These are phyloP conservation scores for Lentithecium fluviatile DNA, from an alignment of 495 filamentous ascomycete genomes.

Conservation along the genomic window DNA sequence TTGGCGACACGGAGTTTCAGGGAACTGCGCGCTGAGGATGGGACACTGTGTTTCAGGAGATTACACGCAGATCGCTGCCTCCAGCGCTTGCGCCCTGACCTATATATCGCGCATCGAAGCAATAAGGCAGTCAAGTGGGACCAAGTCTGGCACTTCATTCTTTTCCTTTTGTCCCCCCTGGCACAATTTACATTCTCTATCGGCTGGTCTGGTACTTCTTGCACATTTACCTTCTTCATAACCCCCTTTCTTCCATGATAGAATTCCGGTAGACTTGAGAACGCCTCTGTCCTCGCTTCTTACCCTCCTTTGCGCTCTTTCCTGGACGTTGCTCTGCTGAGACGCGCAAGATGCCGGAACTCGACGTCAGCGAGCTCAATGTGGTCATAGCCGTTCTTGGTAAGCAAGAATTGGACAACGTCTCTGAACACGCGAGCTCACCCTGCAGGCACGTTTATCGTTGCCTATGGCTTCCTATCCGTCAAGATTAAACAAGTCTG, in stretches of 20 bases:
- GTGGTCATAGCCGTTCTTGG: constrained; percentile 13
- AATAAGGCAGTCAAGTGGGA: background rate
- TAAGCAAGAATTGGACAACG: background rate
- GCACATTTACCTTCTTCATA: background rate
- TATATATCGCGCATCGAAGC: too few relatives aligned
- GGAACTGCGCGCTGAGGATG: too few relatives aligned
- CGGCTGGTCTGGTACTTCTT: constrained; percentile 2
- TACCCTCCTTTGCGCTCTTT: background rate
- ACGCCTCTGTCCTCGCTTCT: background rate
- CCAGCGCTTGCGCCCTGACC: too few relatives aligned
- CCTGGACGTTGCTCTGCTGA: background rate
- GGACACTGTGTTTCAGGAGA: too few relatives aligned
- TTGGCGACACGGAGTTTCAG: too few relatives aligned
- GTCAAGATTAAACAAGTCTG: constrained; percentile 19
- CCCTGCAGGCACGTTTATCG: constrained; percentile 8
- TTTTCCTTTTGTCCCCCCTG: background rate
- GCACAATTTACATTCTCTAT: background rate
- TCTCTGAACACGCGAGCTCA: background rate
- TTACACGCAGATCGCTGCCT: too few relatives aligned
- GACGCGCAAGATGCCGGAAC: constrained; percentile 4
- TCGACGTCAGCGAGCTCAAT: constrained; percentile 19
- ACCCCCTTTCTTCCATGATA: too few relatives aligned
- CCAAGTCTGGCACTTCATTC: background rate
- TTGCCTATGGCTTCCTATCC: constrained; percentile 10
- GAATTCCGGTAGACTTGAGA: too few relatives aligned